These are phyloP conservation scores for Alternaria arbusti DNA, from an alignment of 2,329 filamentous ascomycete species.

Conservation along the genomic window DNA sequence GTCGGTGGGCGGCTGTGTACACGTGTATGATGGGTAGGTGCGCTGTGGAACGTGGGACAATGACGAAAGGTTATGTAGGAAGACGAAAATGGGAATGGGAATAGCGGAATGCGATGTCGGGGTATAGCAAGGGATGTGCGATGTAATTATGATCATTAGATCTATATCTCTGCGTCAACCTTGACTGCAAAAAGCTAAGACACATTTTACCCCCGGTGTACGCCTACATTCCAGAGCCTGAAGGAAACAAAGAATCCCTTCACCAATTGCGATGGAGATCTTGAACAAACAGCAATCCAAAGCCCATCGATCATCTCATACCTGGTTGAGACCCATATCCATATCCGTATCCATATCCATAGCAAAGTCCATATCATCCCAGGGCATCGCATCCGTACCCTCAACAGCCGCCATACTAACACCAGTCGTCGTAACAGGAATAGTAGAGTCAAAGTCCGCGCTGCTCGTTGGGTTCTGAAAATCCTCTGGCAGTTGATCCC, in stretches of 20 bases:
- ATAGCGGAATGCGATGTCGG: background rate
- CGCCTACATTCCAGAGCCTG: background rate
- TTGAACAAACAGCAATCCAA: too few relatives aligned
- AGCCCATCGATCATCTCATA: too few relatives aligned
- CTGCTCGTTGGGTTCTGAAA: constrained; percentile 34
- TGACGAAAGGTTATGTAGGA: background rate
- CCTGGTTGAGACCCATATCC: constrained; percentile 18
- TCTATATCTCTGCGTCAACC: background rate
- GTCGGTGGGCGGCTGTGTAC: too few relatives aligned
- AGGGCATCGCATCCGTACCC: constrained; percentile 20
- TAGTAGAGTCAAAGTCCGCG: constrained; percentile 19
- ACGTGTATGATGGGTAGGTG: background rate
- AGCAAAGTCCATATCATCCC: constrained; percentile 44
- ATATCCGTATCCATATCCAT: constrained; percentile 40
- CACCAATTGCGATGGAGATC: too few relatives aligned
- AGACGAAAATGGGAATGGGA: background rate
- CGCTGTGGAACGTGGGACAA: background rate
- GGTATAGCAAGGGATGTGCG: background rate
- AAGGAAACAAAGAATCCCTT: background rate
- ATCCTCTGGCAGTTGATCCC: constrained; percentile 34
- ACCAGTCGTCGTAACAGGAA: constrained; percentile 21
- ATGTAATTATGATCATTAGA: background rate
- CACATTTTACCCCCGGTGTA: background rate
- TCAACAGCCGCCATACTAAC: constrained; percentile 10
- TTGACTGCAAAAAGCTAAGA: background rate